Conservation (phyloP, 2,329 filamentous ascomycete genomes). For the Tolypocladium amazonense region DNA sequence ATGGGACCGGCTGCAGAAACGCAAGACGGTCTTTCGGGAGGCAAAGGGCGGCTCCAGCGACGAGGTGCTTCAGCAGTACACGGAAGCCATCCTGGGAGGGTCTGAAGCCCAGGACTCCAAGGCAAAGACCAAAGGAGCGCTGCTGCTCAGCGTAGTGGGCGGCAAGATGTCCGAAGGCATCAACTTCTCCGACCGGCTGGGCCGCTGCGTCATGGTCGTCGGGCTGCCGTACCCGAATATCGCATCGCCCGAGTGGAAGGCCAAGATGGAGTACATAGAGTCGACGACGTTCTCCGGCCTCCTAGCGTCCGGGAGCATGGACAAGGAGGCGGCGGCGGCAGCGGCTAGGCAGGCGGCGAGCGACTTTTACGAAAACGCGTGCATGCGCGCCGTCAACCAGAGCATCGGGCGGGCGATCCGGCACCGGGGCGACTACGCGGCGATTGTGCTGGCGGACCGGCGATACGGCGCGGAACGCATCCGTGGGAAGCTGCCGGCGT, state of each 20-base stretch:
- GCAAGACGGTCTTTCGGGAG: conserved; percentile 55
- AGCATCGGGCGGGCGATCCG: conserved; percentile 88
- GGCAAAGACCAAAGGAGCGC: conserved; percentile 44
- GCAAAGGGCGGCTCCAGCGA: conserved; percentile 49
- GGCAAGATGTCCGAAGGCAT: conserved; percentile 96
- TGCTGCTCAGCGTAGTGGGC: conserved; percentile 84
- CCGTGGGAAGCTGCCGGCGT: conserved; percentile 69
- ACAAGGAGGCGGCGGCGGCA: conserved; percentile 14
- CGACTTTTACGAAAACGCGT: conserved; percentile 88
- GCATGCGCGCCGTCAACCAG: conserved; percentile 96
- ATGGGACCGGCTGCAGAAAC: conserved; percentile 46
- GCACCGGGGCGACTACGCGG: conserved; percentile 79
- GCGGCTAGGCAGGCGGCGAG: conserved; percentile 48
- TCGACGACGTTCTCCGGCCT: conserved; percentile 36
- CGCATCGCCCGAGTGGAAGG: conserved; percentile 82
- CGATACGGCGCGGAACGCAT: conserved; percentile 69
- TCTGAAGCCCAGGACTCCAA: conserved; percentile 15
- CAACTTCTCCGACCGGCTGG: conserved; percentile 88
- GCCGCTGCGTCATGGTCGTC: conserved; percentile 82
- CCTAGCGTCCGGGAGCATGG: not conserved
- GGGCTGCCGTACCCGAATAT: conserved; percentile 90
- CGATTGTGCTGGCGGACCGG: conserved; percentile 75
- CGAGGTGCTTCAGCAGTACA: conserved; percentile 64
- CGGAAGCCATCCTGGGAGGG: conserved; percentile 49
- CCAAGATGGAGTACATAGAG: conserved; percentile 81